phyloP scores from a whole-genome alignment of 306 rosid genomes.

The Cicer chorassanicum region DNA sequence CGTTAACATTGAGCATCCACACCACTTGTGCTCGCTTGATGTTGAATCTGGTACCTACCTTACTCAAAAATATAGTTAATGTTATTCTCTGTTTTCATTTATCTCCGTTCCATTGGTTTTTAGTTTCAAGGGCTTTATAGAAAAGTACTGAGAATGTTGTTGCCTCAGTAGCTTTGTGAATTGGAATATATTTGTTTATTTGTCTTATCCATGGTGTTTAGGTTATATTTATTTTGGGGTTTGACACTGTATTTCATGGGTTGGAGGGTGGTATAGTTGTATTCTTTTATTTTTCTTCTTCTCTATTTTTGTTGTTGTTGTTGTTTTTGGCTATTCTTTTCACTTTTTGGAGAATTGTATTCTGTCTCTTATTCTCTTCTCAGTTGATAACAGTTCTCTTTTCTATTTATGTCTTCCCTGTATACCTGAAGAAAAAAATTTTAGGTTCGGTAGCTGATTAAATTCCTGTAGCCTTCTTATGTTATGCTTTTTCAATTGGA shows the following conservation, averaged over 20 bases:
- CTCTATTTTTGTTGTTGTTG: constrained; percentile 2
- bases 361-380: constrained; percentile 15
- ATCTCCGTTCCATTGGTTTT: not conserved
- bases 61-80: constrained; percentile 35
- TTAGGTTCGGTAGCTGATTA: constrained; percentile 37
- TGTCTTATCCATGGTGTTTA: constrained; percentile 28
- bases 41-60: constrained; percentile 87
- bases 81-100: constrained; percentile 33
- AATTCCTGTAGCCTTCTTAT: constrained; percentile 37
- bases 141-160: constrained; percentile 20
- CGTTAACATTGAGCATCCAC: constrained; percentile 93
- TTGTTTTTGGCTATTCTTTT: constrained; percentile 6
- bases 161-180: constrained; percentile 30
- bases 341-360: constrained; percentile 2
- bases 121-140: constrained; percentile 19
- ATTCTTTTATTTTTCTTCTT: constrained; percentile 9
- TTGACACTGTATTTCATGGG: constrained; percentile 13
- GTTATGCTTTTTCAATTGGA: constrained; percentile 45
- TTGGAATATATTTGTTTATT: constrained; percentile 6
- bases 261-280: constrained; percentile 9
- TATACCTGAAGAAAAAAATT: constrained; percentile 22
- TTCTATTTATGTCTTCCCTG: not conserved
- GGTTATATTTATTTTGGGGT: not conserved
- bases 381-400: not conserved
- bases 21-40: constrained; percentile 98